Percentiles rank a stretch among this genome's conserved stretches.
These are phyloP conservation scores for Phytophthora sansomeana DNA, from an alignment of 352 stramenopile genomes.

Conservation along the genomic window DNA sequence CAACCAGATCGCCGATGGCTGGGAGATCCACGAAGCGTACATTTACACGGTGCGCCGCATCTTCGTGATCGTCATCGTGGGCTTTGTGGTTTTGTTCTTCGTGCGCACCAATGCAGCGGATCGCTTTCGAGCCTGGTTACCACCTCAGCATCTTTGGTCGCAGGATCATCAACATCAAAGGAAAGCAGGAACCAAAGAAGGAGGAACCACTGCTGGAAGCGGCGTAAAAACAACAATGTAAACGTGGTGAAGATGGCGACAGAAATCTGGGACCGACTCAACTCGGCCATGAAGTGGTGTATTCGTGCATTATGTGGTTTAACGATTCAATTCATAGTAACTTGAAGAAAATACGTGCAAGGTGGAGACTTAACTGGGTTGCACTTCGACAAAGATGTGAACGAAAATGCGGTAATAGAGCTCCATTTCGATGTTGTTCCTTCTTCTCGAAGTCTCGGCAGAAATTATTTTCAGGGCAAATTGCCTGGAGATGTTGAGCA, in stretches of 20 bases:
- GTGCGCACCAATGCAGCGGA: conserved; percentile 68
- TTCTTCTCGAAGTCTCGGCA: too few species aligned
- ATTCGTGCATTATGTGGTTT: background rate
- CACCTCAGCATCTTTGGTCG: conserved; percentile 68
- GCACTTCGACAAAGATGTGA: too few species aligned
- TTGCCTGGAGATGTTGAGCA: too few species aligned
- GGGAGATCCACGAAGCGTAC: conserved; percentile 61
- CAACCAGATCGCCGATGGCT: conserved; percentile 40
- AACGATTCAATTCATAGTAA: background rate
- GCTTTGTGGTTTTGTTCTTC: conserved; percentile 63
- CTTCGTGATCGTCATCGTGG: conserved; percentile 63
- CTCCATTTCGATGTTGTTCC: too few species aligned
- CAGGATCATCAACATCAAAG: conserved; percentile 1
- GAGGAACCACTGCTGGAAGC: conserved; percentile 8
- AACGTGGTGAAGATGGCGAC: background rate
- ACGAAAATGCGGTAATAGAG: too few species aligned
- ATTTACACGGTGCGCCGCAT: conserved; percentile 73
- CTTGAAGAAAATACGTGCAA: background rate
- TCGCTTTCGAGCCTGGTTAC: conserved; percentile 74
- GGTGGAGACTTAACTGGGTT: too few species aligned
- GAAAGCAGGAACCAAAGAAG: background rate
- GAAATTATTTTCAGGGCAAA: too few species aligned
- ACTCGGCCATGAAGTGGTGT: background rate
- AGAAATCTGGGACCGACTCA: background rate
- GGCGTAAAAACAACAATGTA: too few species aligned